Evolutionary conservation across 306 rosid genomes (phyloP).

Genomic region (Coriaria nepalensis): DNA sequence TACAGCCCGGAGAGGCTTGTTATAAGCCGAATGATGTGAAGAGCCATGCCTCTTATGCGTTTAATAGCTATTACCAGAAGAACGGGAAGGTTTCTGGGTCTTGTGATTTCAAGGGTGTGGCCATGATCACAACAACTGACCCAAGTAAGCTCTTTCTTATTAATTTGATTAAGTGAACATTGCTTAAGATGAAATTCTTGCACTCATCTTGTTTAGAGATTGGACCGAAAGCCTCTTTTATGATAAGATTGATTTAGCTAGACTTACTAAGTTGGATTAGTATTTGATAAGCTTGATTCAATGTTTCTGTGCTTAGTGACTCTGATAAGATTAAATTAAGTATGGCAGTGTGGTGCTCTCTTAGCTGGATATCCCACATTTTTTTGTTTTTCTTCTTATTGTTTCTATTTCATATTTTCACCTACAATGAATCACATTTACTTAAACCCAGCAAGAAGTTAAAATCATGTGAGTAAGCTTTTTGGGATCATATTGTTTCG

Average conservation of each 20-base stretch:
- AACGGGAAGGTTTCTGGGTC: constrained; percentile 48
- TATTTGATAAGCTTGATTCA: no score
- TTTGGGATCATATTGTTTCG: no score
- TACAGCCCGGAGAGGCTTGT: constrained; percentile 76
- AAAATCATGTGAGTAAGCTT: no score
- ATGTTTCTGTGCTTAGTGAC: no score
- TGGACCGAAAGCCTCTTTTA: not conserved
- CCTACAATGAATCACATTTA: no score
- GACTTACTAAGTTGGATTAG: not conserved
- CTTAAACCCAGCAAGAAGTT: no score
- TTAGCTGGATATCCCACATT: no score
- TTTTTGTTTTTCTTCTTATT: no score
- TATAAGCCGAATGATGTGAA: constrained; percentile 64
- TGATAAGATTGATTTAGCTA: not conserved
- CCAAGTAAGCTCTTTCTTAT: constrained; percentile 52
- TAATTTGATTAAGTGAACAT: not conserved
- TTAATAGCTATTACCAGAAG: constrained; percentile 78
- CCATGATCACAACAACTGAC: constrained; percentile 66
- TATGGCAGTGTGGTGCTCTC: no score
- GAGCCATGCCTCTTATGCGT: constrained; percentile 77
- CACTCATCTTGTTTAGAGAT: not conserved
- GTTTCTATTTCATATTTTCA: no score
- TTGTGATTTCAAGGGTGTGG: constrained; percentile 80
- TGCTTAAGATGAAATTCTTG: constrained; percentile 1
- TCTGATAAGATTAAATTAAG: no score